Evolutionary conservation across 495 filamentous ascomycete species (phyloP).

Genomic region (Cryomyces antarcticus): DNA sequence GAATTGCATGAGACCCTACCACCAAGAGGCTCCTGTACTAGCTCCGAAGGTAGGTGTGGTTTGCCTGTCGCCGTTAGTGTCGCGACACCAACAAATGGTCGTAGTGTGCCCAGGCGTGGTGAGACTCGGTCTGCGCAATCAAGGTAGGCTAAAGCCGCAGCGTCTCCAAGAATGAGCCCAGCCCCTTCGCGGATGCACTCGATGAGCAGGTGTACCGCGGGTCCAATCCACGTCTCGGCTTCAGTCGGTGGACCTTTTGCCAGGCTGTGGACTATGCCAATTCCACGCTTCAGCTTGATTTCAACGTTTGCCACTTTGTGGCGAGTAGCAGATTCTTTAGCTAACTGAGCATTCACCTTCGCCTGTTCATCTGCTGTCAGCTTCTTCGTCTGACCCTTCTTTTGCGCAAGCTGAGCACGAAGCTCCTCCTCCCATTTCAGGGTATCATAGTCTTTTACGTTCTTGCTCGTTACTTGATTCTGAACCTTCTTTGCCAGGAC

Average conservation of each 20-base stretch:
- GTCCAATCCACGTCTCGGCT: conserved; percentile 66
- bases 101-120: conserved; percentile 49
- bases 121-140: conserved; percentile 53
- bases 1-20: too few relatives aligned
- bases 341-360: conserved; percentile 79
- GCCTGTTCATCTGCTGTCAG: conserved; percentile 69
- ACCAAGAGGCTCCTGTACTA: conserved; percentile 61
- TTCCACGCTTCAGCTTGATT: conserved; percentile 50
- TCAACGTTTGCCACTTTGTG: conserved; percentile 43
- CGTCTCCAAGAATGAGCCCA: conserved; percentile 56
- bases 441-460: conserved; percentile 79
- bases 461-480: conserved; percentile 50
- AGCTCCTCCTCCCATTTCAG: conserved; percentile 94
- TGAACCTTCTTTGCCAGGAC: conserved; percentile 62
- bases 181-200: conserved; percentile 57
- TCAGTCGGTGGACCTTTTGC: conserved; percentile 72
- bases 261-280: conserved; percentile 65
- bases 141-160: conserved; percentile 61
- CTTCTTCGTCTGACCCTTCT: conserved; percentile 83
- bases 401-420: conserved; percentile 67
- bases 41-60: conserved; percentile 43
- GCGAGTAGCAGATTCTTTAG: conserved; percentile 66
- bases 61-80: conserved; percentile 60
- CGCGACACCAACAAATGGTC: conserved; percentile 70
- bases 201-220: conserved; percentile 49